Conservation (phyloP, 1,284 basidiomycete genomes). For the Ustilago tritici region DNA sequence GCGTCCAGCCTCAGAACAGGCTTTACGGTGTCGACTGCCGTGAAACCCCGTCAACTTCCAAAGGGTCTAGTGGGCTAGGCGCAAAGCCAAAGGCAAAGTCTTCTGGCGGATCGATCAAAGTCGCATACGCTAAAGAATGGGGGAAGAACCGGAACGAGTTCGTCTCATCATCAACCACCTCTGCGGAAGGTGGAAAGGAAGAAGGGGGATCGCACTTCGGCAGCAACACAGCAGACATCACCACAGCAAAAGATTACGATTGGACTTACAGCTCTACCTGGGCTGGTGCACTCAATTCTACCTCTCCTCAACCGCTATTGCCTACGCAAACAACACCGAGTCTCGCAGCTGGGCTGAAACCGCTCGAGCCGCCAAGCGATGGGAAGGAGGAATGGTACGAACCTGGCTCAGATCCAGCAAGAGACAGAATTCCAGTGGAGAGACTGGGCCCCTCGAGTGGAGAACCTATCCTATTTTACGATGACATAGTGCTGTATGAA, state of each 20-base stretch:
- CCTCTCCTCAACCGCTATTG: constrained; percentile 22
- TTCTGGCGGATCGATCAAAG: constrained; percentile 78
- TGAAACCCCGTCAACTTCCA: constrained; percentile 8
- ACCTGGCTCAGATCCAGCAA: constrained; percentile 53
- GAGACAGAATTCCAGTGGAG: constrained; percentile 66
- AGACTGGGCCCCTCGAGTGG: constrained; percentile 58
- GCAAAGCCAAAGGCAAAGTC: constrained; percentile 47
- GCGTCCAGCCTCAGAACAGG: constrained; percentile 72
- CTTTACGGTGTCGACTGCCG: constrained; percentile 76
- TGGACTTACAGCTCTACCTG: constrained; percentile 98
- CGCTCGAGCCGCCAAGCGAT: background rate
- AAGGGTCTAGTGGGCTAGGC: constrained; percentile 15
- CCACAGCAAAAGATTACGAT: constrained; percentile 76
- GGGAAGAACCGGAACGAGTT: constrained; percentile 80
- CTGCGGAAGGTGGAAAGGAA: background rate
- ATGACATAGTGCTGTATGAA: constrained; percentile 67
- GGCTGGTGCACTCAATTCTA: constrained; percentile 74
- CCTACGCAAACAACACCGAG: background rate
- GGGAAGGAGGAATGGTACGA: constrained; percentile 24
- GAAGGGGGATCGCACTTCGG: constrained; percentile 48
- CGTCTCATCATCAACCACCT: background rate
- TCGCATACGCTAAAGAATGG: constrained; percentile 94
- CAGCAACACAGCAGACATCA: constrained; percentile 43
- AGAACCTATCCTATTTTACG: constrained; percentile 69
- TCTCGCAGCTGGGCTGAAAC: background rate